phyloP scores from a whole-genome alignment of 2,329 filamentous ascomycete species.

The Trichothecium sympodiale region DNA sequence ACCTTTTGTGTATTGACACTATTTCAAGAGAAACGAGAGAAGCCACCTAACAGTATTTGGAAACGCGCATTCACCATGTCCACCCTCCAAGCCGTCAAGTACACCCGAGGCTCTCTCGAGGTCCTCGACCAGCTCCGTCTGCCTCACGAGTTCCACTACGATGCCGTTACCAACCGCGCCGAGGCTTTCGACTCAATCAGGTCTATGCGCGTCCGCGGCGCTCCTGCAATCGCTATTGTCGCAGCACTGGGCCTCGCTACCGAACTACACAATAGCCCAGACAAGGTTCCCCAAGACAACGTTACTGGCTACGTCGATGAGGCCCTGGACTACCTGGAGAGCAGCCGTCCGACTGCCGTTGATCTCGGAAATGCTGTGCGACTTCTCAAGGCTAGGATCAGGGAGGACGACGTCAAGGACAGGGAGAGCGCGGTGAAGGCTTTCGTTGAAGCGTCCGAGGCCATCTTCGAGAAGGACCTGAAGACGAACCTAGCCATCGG shows the following conservation, averaged over 20 bases:
- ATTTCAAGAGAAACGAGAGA: no score
- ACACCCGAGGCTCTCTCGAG: slow-evolving; percentile 58
- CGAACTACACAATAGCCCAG: slow-evolving; percentile 53
- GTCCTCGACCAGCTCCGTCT: slow-evolving; percentile 78
- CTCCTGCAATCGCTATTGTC: slow-evolving; percentile 96
- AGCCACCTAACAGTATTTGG: no score
- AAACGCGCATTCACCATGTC: slow-evolving; percentile 27
- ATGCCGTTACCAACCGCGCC: slow-evolving; percentile 55
- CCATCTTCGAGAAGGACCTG: slow-evolving; percentile 79
- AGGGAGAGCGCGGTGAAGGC: slow-evolving; percentile 48
- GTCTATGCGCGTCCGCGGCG: slow-evolving; percentile 66
- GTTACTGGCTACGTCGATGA: slow-evolving; percentile 62
- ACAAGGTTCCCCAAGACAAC: slow-evolving; percentile 33
- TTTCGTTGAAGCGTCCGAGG: slow-evolving; percentile 72
- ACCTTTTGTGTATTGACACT: no score
- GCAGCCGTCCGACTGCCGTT: slow-evolving; percentile 85
- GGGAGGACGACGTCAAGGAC: slow-evolving; percentile 31
- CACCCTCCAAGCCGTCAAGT: slow-evolving; percentile 68
- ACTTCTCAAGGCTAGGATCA: slow-evolving; percentile 59
- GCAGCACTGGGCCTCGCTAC: slow-evolving; percentile 81
- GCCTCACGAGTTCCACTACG: slow-evolving; percentile 71
- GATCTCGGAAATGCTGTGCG: slow-evolving; percentile 84
- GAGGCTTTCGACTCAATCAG: slow-evolving; percentile 77
- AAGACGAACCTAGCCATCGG: slow-evolving; percentile 82
- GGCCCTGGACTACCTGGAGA: slow-evolving; percentile 77